Evolutionary conservation across 164 flowering plant genomes (phyloP).

Genomic region (Brasenia schreberi): DNA sequence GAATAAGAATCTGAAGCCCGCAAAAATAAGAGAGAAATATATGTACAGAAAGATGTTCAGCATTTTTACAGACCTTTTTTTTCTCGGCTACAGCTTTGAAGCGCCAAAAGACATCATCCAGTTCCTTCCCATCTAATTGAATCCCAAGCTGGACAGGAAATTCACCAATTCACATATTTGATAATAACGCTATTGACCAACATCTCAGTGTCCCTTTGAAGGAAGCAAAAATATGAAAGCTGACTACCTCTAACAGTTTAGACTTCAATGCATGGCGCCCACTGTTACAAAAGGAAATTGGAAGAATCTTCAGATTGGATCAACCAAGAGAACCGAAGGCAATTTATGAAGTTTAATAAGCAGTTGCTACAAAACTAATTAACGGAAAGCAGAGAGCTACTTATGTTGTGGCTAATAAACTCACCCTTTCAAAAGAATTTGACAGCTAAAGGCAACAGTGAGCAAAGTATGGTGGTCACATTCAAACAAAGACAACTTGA

Average conservation of each 20-base stretch:
- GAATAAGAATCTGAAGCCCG: too few species aligned
- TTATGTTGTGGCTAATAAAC: too few species aligned
- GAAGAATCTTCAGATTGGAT: not conserved
- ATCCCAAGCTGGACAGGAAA: slow-evolving; percentile 61
- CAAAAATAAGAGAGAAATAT: too few species aligned
- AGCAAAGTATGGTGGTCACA: too few species aligned
- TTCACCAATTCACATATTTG: not conserved
- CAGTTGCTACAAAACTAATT: too few species aligned
- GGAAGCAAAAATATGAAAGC: not conserved
- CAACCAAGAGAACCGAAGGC: not conserved
- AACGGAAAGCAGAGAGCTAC: too few species aligned
- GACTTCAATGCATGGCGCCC: slow-evolving; percentile 90
- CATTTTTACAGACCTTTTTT: slow-evolving; percentile 58
- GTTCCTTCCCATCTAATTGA: slow-evolving; percentile 54
- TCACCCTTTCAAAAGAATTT: too few species aligned
- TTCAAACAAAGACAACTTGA: too few species aligned
- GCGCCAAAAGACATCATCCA: slow-evolving; percentile 77
- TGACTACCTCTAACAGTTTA: slow-evolving; percentile 58
- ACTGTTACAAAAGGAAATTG: slow-evolving; percentile 23
- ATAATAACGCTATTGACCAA: too few species aligned
- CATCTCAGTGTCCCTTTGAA: not conserved
- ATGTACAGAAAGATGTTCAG: not conserved
- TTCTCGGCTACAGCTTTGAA: slow-evolving; percentile 90
- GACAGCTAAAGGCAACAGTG: too few species aligned
- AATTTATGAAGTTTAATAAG: not conserved